Percentiles rank a stretch among this genome's conserved stretches.
Conservation (phyloP, 805 yeast genomes). For the Kregervanrija delftensis region DNA sequence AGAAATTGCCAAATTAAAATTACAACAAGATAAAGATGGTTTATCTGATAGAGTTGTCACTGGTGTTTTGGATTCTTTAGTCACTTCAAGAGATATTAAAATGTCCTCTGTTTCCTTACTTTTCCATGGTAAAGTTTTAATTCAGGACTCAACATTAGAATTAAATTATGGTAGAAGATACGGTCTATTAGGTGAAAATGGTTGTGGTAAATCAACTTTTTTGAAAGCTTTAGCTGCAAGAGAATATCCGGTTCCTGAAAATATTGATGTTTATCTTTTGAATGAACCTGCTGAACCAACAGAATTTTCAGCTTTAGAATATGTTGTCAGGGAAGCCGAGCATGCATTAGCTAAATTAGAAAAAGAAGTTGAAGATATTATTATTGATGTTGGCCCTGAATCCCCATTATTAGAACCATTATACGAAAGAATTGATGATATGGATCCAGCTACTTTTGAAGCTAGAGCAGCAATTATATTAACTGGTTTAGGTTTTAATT, state of each 20-base stretch:
- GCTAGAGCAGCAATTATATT: constrained; percentile 92
- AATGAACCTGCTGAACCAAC: constrained; percentile 98
- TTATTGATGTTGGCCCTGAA: constrained; percentile 93
- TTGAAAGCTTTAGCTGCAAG: constrained; percentile 90
- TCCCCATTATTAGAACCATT: constrained; percentile 75
- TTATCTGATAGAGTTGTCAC: constrained; percentile 95
- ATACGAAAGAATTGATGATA: constrained; percentile 90
- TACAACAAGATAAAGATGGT: constrained; percentile 92
- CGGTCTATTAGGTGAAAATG: constrained; percentile 96
- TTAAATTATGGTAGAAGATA: constrained; percentile 96
- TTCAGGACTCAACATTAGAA: constrained; percentile 88
- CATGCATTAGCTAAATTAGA: constrained; percentile 84
- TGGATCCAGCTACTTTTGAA: constrained; percentile 96
- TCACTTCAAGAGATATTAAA: constrained; percentile 90
- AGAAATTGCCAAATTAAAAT: constrained; percentile 76
- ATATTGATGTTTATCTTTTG: constrained; percentile 83
- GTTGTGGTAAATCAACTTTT: constrained; percentile 97
- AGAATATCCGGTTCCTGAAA: constrained; percentile 92
- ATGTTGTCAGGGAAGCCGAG: constrained; percentile 97
- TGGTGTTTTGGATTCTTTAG: constrained; percentile 87
- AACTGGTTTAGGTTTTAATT: constrained; percentile 95
- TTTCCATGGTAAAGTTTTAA: constrained; percentile 95
- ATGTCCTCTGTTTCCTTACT: constrained; percentile 81
- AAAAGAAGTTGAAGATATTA: constrained; percentile 81
- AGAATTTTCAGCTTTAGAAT: constrained; percentile 86